These are phyloP conservation scores for Coelastrella sp. DNA, from an alignment of 139 green algal genomes.

Conservation along the genomic window DNA sequence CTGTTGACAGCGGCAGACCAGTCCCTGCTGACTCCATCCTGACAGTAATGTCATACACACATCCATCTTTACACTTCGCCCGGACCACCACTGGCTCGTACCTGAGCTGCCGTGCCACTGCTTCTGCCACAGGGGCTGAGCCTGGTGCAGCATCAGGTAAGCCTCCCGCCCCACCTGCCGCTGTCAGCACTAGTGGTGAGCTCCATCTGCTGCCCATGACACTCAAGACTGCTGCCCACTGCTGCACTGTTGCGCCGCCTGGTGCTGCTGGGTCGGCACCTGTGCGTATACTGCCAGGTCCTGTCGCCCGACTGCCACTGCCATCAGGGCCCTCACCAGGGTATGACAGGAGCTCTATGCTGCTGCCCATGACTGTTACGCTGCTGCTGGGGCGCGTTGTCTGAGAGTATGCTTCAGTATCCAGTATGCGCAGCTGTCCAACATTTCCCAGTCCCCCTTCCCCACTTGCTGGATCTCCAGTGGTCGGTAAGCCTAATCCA, in stretches of 20 bases:
- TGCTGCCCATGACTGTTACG: constrained; percentile 56
- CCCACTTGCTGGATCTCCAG: background rate
- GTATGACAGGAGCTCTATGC: constrained; percentile 77
- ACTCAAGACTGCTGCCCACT: constrained; percentile 39
- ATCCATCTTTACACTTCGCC: constrained; percentile 24
- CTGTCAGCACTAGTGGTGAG: constrained; percentile 1
- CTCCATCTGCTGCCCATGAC: constrained; percentile 59
- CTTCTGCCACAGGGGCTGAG: background rate
- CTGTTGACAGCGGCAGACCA: constrained; percentile 33
- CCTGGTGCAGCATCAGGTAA: background rate
- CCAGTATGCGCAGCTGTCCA: constrained; percentile 53
- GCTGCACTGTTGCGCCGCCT: constrained; percentile 26
- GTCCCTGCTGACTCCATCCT: constrained; percentile 34
- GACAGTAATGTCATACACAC: constrained; percentile 13
- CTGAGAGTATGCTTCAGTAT: constrained; percentile 58
- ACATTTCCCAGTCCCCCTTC: background rate
- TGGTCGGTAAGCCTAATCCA: background rate
- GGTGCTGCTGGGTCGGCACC: background rate
- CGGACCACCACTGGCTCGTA: constrained; percentile 46
- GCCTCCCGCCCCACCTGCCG: constrained; percentile 43
- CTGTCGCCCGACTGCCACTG: background rate
- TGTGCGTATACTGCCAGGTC: background rate
- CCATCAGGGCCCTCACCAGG: constrained; percentile 44
- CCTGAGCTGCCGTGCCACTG: constrained; percentile 3
- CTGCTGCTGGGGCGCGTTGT: background rate